Evolutionary conservation across 805 yeast genomes (phyloP).

Genomic region (Kodamaea kaohsiungensis): DNA sequence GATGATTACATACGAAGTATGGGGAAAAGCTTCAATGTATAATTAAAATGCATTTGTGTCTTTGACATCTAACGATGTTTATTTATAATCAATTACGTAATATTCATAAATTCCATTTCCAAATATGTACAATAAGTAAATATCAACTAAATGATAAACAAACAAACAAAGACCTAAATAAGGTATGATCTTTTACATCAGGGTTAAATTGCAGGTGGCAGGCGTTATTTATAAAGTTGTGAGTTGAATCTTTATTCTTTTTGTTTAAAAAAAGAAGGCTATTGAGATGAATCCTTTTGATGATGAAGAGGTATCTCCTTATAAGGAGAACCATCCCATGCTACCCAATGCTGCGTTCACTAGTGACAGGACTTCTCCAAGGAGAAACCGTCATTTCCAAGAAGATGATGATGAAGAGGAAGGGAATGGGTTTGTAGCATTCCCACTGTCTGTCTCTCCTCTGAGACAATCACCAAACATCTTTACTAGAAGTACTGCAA

Average conservation of each 20-base stretch:
- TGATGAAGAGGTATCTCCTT: constrained; percentile 33
- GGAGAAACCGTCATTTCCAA: constrained; percentile 30
- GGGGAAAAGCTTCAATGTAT: not conserved
- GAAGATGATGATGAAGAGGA: constrained; percentile 21
- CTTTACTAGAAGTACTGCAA: constrained; percentile 39
- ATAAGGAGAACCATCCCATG: constrained; percentile 32
- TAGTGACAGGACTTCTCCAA: constrained; percentile 38
- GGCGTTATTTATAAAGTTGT: not conserved
- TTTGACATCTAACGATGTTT: not conserved
- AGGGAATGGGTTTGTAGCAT: constrained; percentile 26
- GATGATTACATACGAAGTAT: constrained; percentile 12
- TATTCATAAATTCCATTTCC: not conserved
- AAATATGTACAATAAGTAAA: not conserved
- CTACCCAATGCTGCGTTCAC: constrained; percentile 43
- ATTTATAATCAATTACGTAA: not conserved
- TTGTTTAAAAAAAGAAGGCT: not conserved
- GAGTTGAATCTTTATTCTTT: not conserved
- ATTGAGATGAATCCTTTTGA: constrained; percentile 29
- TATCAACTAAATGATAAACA: not conserved
- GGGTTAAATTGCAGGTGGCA: not conserved
- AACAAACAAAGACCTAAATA: not conserved
- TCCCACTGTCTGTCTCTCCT: constrained; percentile 29
- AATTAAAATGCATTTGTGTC: not conserved
- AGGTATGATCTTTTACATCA: not conserved
- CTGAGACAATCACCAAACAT: constrained; percentile 45